These are phyloP conservation scores for Melanomma pulvis-pyrius DNA, from an alignment of 495 filamentous ascomycete species.

Conservation along the genomic window DNA sequence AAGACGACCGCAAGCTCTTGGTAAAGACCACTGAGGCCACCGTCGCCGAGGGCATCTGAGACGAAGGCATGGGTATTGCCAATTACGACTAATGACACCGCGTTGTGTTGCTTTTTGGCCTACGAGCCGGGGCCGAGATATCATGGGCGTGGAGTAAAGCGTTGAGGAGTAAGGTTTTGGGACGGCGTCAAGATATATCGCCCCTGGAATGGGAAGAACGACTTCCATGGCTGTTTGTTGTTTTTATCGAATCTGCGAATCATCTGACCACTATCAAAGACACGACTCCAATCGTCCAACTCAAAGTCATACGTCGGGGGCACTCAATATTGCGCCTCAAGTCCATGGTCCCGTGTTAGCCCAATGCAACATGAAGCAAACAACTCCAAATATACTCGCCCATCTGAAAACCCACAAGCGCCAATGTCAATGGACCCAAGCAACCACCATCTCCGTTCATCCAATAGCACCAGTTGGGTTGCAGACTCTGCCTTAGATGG, in stretches of 20 bases:
- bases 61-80: not conserved
- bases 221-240: not conserved
- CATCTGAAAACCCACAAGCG: not conserved
- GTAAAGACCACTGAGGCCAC: slow-evolving; percentile 9
- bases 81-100: not conserved
- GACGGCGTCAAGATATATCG: not conserved
- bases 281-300: not conserved
- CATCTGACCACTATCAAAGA: not conserved
- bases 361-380: not conserved
- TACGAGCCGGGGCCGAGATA: not conserved
- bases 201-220: not conserved
- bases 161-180: not conserved
- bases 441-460: not conserved
- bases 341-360: not conserved
- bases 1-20: slow-evolving; percentile 20
- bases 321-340: not conserved
- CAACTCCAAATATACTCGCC: not conserved
- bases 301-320: not conserved
- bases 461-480: not conserved
- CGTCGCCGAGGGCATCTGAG: not conserved
- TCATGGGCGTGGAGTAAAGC: not conserved
- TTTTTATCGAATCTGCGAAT: not conserved
- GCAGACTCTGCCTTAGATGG: not conserved
- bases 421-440: not conserved
- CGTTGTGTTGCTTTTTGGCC: not conserved